A percentile compares a stretch with the other conserved stretches of the same genome.
Conservation (phyloP, 371 early-diverging fungal genomes). For the Mucor lusitanicus region DNA sequence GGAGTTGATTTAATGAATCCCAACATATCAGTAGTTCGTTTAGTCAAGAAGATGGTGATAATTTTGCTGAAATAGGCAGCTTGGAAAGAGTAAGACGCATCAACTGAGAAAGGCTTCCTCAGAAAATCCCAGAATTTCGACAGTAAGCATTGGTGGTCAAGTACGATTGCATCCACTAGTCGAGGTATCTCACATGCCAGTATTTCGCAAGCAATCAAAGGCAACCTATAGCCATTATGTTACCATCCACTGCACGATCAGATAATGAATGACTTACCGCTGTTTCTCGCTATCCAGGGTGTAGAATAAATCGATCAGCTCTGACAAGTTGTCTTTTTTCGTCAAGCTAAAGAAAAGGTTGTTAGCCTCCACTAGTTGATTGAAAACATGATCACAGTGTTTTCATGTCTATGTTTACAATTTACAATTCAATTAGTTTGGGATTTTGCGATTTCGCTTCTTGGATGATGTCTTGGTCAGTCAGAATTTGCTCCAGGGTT, state of each 20-base stretch:
- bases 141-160: constrained; percentile 69
- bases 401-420: constrained; percentile 7
- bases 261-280: constrained; percentile 2
- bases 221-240: constrained; percentile 55
- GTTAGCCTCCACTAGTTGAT: neutral
- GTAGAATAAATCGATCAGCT: constrained; percentile 61
- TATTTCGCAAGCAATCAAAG: constrained; percentile 85
- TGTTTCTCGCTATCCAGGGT: constrained; percentile 30
- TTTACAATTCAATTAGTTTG: constrained; percentile 83
- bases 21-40: constrained; percentile 78
- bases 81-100: constrained; percentile 68
- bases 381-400: neutral
- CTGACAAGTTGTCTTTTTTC: constrained; percentile 55
- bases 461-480: constrained; percentile 85
- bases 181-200: constrained; percentile 84
- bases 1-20: constrained; percentile 65
- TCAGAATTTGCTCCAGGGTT: constrained; percentile 75
- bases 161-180: constrained; percentile 72
- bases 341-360: constrained; percentile 36
- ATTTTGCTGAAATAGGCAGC: constrained; percentile 90
- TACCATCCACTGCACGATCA: neutral
- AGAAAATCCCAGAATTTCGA: constrained; percentile 82
- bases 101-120: constrained; percentile 66
- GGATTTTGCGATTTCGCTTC: constrained; percentile 84
- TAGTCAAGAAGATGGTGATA: constrained; percentile 79